Evolutionary conservation across 495 filamentous ascomycete species (phyloP).

Genomic region (Xylaria scruposa): DNA sequence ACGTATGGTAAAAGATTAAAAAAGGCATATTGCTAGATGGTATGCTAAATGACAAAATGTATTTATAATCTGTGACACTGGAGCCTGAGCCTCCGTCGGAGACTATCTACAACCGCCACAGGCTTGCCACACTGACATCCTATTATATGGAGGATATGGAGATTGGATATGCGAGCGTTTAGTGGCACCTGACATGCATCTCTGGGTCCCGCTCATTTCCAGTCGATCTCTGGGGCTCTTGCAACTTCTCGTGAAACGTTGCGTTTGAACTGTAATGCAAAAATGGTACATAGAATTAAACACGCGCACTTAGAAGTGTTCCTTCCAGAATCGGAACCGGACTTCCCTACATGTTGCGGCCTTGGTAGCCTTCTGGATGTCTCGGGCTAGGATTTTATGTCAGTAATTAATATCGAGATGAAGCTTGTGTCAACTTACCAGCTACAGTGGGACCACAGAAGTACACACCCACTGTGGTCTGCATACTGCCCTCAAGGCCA

Average conservation of each 20-base stretch:
- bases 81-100: conserved; percentile 20
- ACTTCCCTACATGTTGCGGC: conserved; percentile 75
- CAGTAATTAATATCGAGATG: conserved; percentile 30
- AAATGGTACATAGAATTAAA: conserved; percentile 24
- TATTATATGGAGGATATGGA: not conserved
- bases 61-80: conserved; percentile 12
- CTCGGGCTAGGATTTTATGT: conserved; percentile 65
- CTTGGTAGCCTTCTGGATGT: conserved; percentile 83
- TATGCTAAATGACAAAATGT: conserved; percentile 13
- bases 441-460: conserved; percentile 78
- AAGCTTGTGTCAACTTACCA: conserved; percentile 45
- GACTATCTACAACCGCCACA: conserved; percentile 23
- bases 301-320: conserved; percentile 66
- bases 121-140: not conserved
- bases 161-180: conserved; percentile 1
- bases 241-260: not conserved
- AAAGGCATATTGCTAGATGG: conserved; percentile 6
- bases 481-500: conserved; percentile 73
- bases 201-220: not conserved
- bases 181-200: not conserved
- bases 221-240: not conserved
- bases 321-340: conserved; percentile 98
- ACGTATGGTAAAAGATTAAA: not conserved
- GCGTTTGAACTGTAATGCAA: conserved; percentile 11
- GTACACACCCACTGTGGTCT: conserved; percentile 93